phyloP scores from a whole-genome alignment of 148 eudicot species.

The Nepenthes gracilis region DNA sequence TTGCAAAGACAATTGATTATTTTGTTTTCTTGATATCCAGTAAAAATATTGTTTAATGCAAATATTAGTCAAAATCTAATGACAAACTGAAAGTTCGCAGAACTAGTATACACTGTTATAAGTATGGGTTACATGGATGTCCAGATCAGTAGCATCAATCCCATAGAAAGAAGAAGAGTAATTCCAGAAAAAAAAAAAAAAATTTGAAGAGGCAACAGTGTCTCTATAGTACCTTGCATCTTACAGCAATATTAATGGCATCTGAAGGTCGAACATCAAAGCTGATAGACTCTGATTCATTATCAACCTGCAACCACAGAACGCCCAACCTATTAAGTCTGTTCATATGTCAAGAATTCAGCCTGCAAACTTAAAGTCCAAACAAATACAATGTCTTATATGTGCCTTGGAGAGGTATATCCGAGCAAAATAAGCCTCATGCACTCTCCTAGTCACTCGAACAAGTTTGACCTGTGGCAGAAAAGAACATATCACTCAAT shows the following conservation, averaged over 20 bases:
- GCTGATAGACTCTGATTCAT: conserved; percentile 60
- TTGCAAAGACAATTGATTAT: too few species aligned
- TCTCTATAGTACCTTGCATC: conserved; percentile 66
- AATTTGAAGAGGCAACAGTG: background rate
- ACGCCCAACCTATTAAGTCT: background rate
- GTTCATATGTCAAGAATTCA: background rate
- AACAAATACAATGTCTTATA: background rate
- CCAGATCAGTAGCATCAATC: too few species aligned
- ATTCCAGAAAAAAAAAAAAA: background rate
- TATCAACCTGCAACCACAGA: conserved; percentile 35
- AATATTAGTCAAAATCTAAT: too few species aligned
- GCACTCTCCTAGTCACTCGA: conserved; percentile 87
- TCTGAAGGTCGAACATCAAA: conserved; percentile 96
- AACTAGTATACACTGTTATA: too few species aligned
- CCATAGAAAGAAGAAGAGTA: too few species aligned
- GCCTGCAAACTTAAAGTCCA: background rate
- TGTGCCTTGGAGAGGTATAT: conserved; percentile 65
- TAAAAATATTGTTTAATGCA: too few species aligned
- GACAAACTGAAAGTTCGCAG: too few species aligned
- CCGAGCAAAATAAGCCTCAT: conserved; percentile 87
- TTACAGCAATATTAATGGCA: conserved; percentile 93
- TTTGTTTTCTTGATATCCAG: too few species aligned
- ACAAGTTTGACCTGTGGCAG: conserved; percentile 76
- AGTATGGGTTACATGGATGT: too few species aligned
- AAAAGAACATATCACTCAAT: background rate